Conservation (phyloP, 2,329 filamentous ascomycete genomes). For the Trichoderma koningii region DNA sequence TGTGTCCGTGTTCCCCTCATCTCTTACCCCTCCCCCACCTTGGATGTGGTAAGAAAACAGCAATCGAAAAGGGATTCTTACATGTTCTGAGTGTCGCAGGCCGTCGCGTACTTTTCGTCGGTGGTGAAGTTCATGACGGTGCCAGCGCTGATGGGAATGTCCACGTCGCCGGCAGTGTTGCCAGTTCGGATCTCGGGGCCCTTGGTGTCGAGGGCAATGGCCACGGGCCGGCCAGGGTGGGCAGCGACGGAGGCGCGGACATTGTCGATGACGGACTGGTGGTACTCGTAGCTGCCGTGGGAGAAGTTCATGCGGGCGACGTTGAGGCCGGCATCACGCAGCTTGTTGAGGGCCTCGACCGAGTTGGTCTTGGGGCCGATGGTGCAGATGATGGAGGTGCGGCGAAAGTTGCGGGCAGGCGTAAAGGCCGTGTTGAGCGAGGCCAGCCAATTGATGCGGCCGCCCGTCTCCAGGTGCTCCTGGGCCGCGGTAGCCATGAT, state of each 20-base stretch:
- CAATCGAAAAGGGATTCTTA: slow-evolving; percentile 48
- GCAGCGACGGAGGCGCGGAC: slow-evolving; percentile 80
- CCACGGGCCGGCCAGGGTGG: slow-evolving; percentile 81
- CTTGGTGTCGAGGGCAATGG: slow-evolving; percentile 85
- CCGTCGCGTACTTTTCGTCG: slow-evolving; percentile 84
- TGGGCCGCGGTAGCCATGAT: slow-evolving; percentile 68
- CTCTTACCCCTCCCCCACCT: not conserved
- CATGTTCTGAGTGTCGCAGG: slow-evolving; percentile 91
- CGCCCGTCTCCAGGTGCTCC: slow-evolving; percentile 80
- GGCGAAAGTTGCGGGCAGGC: slow-evolving; percentile 86
- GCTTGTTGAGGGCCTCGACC: slow-evolving; percentile 91
- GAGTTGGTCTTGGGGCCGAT: slow-evolving; percentile 99
- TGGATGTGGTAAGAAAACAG: no score
- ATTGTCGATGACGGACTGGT: slow-evolving; percentile 97
- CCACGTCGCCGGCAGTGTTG: slow-evolving; percentile 79
- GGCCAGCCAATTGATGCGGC: slow-evolving; percentile 66
- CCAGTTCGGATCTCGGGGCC: slow-evolving; percentile 64
- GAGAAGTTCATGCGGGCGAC: slow-evolving; percentile 99
- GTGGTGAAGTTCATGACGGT: slow-evolving; percentile 94
- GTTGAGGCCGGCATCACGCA: slow-evolving; percentile 89
- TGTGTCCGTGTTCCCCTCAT: not conserved
- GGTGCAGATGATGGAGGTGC: slow-evolving; percentile 98
- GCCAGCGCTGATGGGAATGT: slow-evolving; percentile 82
- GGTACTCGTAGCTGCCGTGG: slow-evolving; percentile 82
- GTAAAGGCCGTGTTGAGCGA: slow-evolving; percentile 84